phyloP scores from a whole-genome alignment of 2,329 filamentous ascomycete genomes.

The Fusarium nematophilum region DNA sequence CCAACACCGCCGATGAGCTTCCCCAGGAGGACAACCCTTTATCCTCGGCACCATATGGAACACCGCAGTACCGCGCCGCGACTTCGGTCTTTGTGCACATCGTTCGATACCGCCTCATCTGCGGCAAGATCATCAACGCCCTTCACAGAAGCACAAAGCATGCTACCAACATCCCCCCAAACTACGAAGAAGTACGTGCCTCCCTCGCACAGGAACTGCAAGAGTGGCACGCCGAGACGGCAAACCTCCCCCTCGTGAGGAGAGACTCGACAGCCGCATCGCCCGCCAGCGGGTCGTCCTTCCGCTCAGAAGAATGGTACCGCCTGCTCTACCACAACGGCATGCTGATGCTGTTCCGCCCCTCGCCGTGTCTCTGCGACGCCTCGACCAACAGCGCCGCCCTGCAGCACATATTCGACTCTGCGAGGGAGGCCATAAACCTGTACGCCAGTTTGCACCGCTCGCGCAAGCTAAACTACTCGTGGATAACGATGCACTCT shows the following conservation, averaged over 20 bases:
- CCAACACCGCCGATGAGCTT: slow-evolving; percentile 31
- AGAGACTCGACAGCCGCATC: slow-evolving; percentile 33
- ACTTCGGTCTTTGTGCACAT: slow-evolving; percentile 53
- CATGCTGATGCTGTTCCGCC: slow-evolving; percentile 55
- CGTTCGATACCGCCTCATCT: slow-evolving; percentile 53
- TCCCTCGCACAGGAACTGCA: slow-evolving; percentile 46
- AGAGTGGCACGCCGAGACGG: slow-evolving; percentile 46
- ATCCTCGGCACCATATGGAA: slow-evolving; percentile 33
- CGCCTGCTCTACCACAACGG: slow-evolving; percentile 56
- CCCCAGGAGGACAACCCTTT: slow-evolving; percentile 22
- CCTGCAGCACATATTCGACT: slow-evolving; percentile 53
- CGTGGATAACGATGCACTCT: slow-evolving; percentile 61
- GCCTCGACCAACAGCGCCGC: slow-evolving; percentile 40
- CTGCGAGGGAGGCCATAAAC: slow-evolving; percentile 53
- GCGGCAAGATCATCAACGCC: slow-evolving; percentile 51
- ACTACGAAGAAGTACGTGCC: slow-evolving; percentile 29
- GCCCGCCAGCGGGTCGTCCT: slow-evolving; percentile 50
- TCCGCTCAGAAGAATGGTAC: slow-evolving; percentile 56
- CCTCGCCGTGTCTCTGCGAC: slow-evolving; percentile 49
- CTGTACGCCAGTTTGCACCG: slow-evolving; percentile 58
- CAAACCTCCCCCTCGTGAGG: slow-evolving; percentile 42
- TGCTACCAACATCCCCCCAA: slow-evolving; percentile 5
- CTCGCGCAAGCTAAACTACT: slow-evolving; percentile 59
- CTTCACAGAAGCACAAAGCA: slow-evolving; percentile 47
- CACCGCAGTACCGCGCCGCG: slow-evolving; percentile 38